Evolutionary conservation across 2,329 filamentous ascomycete genomes (phyloP).

Genomic region (Bipolaris gigantea): DNA sequence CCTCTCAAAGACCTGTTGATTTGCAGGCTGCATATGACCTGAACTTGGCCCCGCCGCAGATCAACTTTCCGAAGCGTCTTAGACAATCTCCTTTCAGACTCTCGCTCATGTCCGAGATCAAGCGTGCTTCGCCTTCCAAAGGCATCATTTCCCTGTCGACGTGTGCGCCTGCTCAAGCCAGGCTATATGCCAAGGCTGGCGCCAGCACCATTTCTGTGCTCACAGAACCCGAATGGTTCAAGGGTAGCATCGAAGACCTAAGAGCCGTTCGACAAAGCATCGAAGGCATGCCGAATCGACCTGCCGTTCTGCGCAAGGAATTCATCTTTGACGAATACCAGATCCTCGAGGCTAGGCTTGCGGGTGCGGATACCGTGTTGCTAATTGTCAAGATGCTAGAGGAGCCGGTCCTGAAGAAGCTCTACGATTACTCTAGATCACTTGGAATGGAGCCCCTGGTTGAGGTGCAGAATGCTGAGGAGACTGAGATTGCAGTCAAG

Average conservation of each 20-base stretch:
- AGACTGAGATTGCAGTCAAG: constrained; percentile 85
- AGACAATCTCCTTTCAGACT: constrained; percentile 82
- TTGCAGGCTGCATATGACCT: constrained; percentile 85
- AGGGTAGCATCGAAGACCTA: constrained; percentile 93
- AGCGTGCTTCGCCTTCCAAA: constrained; percentile 94
- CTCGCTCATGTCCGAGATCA: constrained; percentile 96
- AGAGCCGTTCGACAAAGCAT: constrained; percentile 83
- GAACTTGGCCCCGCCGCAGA: constrained; percentile 78
- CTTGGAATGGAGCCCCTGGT: constrained; percentile 97
- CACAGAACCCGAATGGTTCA: constrained; percentile 99
- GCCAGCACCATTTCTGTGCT: constrained; percentile 98
- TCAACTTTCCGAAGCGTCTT: constrained; percentile 78
- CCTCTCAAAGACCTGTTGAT: constrained; percentile 80
- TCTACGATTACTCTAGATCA: constrained; percentile 87
- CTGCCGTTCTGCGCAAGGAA: constrained; percentile 90
- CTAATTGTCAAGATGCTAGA: constrained; percentile 99
- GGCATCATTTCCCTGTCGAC: constrained; percentile 87
- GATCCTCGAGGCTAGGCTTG: constrained; percentile 89
- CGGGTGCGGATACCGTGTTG: constrained; percentile 90
- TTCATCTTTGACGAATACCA: constrained; percentile 99
- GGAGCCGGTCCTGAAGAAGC: constrained; percentile 66
- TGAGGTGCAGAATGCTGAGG: constrained; percentile 91
- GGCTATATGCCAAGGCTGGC: constrained; percentile 87
- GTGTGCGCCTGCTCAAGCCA: constrained; percentile 85
- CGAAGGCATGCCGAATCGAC: constrained; percentile 88